Evolutionary conservation across 768 basidiomycete species (phyloP).

Genomic region (Termitomyces sp.): DNA sequence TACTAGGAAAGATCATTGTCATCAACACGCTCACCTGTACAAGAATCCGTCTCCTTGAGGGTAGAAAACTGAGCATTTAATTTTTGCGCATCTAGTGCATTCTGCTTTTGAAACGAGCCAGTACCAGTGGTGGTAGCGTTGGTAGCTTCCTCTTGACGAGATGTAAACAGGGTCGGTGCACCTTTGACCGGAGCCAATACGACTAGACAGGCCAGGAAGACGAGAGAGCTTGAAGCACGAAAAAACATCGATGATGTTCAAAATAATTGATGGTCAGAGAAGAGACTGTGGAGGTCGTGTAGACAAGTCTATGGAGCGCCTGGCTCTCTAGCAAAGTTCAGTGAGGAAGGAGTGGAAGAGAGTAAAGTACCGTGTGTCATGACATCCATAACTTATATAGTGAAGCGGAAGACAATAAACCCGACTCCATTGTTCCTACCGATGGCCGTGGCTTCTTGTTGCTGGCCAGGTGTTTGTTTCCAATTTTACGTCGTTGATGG

Average conservation of each 20-base stretch:
- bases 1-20: slow-evolving; percentile 5
- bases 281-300: slow-evolving; percentile 16
- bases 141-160: slow-evolving; percentile 18
- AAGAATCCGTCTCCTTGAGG: slow-evolving; percentile 38
- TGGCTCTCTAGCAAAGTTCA: slow-evolving; percentile 11
- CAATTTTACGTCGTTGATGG: too few species aligned
- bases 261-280: neutral
- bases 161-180: slow-evolving; percentile 24
- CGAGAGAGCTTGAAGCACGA: slow-evolving; percentile 4
- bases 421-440: slow-evolving; percentile 7
- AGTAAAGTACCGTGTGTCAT: neutral
- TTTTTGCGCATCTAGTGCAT: slow-evolving; percentile 44
- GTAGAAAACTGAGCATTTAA: slow-evolving; percentile 42
- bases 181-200: slow-evolving; percentile 25
- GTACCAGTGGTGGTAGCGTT: slow-evolving; percentile 13
- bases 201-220: slow-evolving; percentile 18
- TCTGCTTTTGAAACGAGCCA: slow-evolving; percentile 23
- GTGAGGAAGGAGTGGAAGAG: neutral
- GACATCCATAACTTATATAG: slow-evolving; percentile 9
- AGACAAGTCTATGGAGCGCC: slow-evolving; percentile 13
- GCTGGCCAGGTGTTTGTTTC: neutral
- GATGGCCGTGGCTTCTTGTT: neutral
- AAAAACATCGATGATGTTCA: slow-evolving; percentile 2
- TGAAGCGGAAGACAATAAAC: slow-evolving; percentile 7
- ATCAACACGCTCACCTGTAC: slow-evolving; percentile 31